phyloP scores from a whole-genome alignment of 208 protist species.

The Leishmania tarentolae region DNA sequence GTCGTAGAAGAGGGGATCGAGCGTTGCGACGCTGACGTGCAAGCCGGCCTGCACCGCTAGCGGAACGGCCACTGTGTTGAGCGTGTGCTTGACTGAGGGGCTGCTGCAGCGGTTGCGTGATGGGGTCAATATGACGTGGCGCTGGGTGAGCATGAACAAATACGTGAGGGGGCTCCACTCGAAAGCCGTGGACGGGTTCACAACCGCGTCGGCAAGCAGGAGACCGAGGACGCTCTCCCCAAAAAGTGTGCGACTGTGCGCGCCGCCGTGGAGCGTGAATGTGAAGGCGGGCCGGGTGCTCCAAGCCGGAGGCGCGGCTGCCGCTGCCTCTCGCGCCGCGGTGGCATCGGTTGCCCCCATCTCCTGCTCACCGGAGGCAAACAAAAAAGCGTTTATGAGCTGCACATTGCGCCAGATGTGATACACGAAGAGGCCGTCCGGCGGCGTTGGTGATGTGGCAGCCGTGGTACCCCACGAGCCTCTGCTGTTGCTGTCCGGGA shows the following conservation, averaged over 20 bases:
- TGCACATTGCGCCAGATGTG: constrained; percentile 98
- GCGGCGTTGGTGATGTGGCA: constrained; percentile 55
- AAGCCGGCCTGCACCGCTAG: constrained; percentile 93
- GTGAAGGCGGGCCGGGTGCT: constrained; percentile 41
- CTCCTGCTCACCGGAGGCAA: constrained; percentile 19
- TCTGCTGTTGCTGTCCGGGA: constrained; percentile 1
- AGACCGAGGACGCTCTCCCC: constrained; percentile 92
- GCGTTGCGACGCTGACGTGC: constrained; percentile 95
- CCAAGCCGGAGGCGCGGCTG: not conserved
- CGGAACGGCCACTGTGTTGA: constrained; percentile 86
- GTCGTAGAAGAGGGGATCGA: constrained; percentile 95
- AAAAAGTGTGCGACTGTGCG: constrained; percentile 82
- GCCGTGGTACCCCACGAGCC: not conserved
- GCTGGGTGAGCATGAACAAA: constrained; percentile 97
- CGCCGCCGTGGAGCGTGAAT: constrained; percentile 48
- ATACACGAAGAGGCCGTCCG: constrained; percentile 97
- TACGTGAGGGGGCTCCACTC: constrained; percentile 95
- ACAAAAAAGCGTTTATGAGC: constrained; percentile 93
- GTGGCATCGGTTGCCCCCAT: not conserved
- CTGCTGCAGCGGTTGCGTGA: constrained; percentile 87
- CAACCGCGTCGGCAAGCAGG: constrained; percentile 93
- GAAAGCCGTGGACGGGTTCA: constrained; percentile 94
- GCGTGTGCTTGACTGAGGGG: constrained; percentile 49
- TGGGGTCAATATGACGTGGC: constrained; percentile 96
- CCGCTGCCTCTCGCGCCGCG: not conserved